Evolutionary conservation across 129 eudicot genomes (phyloP).

Genomic region (Smallanthus sonchifolius): DNA sequence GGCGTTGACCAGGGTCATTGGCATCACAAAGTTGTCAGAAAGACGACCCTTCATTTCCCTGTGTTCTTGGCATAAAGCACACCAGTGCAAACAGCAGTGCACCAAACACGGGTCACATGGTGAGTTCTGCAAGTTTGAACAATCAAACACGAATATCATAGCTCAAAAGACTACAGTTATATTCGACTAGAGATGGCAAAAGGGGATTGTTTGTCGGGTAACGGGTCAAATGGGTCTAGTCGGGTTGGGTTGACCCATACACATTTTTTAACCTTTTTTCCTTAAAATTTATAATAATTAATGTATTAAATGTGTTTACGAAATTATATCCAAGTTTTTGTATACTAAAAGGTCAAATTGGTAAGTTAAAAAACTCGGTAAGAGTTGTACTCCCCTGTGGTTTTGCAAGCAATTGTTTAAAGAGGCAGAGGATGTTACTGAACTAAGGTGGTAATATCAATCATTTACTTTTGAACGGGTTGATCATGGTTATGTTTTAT

Average conservation of each 20-base stretch:
- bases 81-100: slow-evolving; percentile 98
- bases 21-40: slow-evolving; percentile 58
- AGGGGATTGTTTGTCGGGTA: background rate
- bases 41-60: slow-evolving; percentile 85
- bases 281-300: background rate
- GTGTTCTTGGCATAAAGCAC: slow-evolving; percentile 99
- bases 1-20: slow-evolving; percentile 84
- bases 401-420: background rate
- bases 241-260: background rate
- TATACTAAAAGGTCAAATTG: background rate
- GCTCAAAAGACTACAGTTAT: background rate
- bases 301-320: background rate
- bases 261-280: background rate
- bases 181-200: background rate
- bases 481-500: background rate
- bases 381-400: background rate
- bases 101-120: slow-evolving; percentile 98
- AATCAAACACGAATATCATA: background rate
- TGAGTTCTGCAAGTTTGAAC: slow-evolving; percentile 53
- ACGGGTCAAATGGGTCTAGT: background rate
- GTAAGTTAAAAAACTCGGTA: background rate
- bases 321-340: background rate
- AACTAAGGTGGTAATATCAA: background rate
- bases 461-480: background rate
- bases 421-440: background rate